Base-by-base conservation (phyloP, 371 early-diverging fungal genomes). In the Blakeslea trispora region DNA sequence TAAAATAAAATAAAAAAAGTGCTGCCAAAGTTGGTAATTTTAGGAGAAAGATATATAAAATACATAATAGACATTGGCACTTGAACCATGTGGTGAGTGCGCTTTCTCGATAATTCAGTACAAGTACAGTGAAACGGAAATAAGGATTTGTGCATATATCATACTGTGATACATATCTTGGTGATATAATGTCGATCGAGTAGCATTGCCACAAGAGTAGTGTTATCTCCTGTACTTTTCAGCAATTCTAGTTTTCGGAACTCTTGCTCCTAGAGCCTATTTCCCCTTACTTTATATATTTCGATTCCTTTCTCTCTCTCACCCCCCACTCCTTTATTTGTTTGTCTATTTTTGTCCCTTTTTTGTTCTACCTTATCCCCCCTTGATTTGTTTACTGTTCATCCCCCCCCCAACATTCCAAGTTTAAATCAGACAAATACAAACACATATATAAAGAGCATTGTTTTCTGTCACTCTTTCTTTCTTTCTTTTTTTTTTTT, bases 261-360 rank as follows among this genome's bases (percentile, higher is more conserved):
- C n/a, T 32, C 6, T 24, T 31, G 32, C 34, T 49, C 34, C 18
- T 49, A 18, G 14, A 17, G 18, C 32, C 21, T 49, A 21, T 13
- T 49, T 49, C 37, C 32, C 49, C 37, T 49, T 35, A 13, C 31
- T 19, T 17, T 32, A 14, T 15, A 18, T 18, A 31, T 49, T 32
- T 49, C 49, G 13, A 34, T 35, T 49, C 19, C 14, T 28, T 47
- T 39, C 14, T 51, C 28, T 34, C 15, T 39, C 39, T 23, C 37
- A 35, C 34, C 53, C 21, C 22, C 53, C 40, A 17, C 53, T 10
- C n/a, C n/a, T n/a, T n/a, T n/a, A n/a, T n/a, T n/a, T n/a, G n/a
- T n/a, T n/a, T n/a, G n/a, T n/a, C 31, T 32, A 32, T 10, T 32
- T 10, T 32, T 32, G 32, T 32, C 32, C 32, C 32, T 32, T 32